phyloP scores from a whole-genome alignment of 768 basidiomycete genomes.

The Suillus subluteus region DNA sequence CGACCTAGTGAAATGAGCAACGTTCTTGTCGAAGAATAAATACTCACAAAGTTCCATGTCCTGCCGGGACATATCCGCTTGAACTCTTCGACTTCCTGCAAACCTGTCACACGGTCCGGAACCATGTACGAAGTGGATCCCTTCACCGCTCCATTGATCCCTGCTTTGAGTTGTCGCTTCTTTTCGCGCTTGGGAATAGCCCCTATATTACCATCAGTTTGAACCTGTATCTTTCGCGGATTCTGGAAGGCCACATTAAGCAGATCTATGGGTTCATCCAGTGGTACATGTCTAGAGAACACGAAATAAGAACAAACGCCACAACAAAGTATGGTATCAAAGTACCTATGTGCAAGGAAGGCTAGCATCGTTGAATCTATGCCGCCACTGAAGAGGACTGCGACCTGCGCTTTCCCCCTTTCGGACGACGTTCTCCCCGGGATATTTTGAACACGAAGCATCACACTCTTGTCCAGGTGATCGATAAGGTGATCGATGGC shows the following conservation, averaged over 20 bases:
- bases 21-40: not conserved
- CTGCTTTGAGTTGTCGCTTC: constrained; percentile 30
- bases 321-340: constrained; percentile 1
- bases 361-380: constrained; percentile 90
- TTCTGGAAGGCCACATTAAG: constrained; percentile 96
- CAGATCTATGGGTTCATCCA: constrained; percentile 85
- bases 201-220: constrained; percentile 49
- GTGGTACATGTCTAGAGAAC: constrained; percentile 63
- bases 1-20: constrained; percentile 54
- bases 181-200: constrained; percentile 49
- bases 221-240: constrained; percentile 70
- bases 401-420: constrained; percentile 59
- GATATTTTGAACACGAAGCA: constrained; percentile 68
- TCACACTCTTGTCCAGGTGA: constrained; percentile 68
- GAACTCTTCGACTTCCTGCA: constrained; percentile 79
- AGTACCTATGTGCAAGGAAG: constrained; percentile 76
- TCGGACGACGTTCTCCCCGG: constrained; percentile 47
- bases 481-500: constrained; percentile 55
- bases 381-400: constrained; percentile 93
- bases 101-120: constrained; percentile 86
- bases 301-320: not conserved
- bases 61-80: constrained; percentile 74
- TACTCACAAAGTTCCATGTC: constrained; percentile 84
- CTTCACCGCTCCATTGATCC: constrained; percentile 1
- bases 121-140: constrained; percentile 62